A percentile compares a stretch with the other conserved stretches of the same genome.
phyloP scores from a whole-genome alignment of 2,329 filamentous ascomycete genomes.

The Hypoxylon rubiginosum region DNA sequence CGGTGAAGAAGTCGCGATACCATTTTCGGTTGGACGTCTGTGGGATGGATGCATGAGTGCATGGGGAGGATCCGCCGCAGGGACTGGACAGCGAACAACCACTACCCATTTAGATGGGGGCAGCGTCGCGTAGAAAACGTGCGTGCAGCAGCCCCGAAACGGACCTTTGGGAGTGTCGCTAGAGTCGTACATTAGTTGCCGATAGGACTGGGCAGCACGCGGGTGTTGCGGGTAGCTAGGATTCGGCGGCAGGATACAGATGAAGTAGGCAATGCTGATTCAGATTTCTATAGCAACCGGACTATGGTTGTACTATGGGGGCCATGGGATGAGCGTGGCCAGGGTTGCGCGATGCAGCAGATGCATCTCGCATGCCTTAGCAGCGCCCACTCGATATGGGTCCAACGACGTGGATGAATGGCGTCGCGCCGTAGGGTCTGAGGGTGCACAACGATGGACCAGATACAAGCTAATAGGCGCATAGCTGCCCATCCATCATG shows the following conservation, averaged over 20 bases:
- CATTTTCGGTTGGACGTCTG: conserved; percentile 42
- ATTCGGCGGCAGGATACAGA: conserved; percentile 30
- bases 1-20: conserved; percentile 50
- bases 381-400: conserved; percentile 40
- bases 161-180: conserved; percentile 37
- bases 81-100: conserved; percentile 40
- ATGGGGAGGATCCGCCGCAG: conserved; percentile 42
- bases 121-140: conserved; percentile 25
- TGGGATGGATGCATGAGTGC: conserved; percentile 40
- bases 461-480: conserved; percentile 51
- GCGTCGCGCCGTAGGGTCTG: conserved; percentile 38
- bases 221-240: conserved; percentile 41
- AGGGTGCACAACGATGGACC: conserved; percentile 11
- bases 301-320: not conserved
- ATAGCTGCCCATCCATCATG: conserved; percentile 56
- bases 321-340: conserved; percentile 17
- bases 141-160: conserved; percentile 31
- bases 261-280: conserved; percentile 12
- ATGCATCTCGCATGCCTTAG: conserved; percentile 48
- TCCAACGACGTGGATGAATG: conserved; percentile 48
- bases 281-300: conserved; percentile 39
- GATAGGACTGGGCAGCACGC: conserved; percentile 38
- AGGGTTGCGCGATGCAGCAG: conserved; percentile 24
- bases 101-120: conserved; percentile 42
- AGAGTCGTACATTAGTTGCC: conserved; percentile 43